Base-by-base conservation (phyloP, 2,329 filamentous ascomycete species). In the Leptographium radiaticola region DNA sequence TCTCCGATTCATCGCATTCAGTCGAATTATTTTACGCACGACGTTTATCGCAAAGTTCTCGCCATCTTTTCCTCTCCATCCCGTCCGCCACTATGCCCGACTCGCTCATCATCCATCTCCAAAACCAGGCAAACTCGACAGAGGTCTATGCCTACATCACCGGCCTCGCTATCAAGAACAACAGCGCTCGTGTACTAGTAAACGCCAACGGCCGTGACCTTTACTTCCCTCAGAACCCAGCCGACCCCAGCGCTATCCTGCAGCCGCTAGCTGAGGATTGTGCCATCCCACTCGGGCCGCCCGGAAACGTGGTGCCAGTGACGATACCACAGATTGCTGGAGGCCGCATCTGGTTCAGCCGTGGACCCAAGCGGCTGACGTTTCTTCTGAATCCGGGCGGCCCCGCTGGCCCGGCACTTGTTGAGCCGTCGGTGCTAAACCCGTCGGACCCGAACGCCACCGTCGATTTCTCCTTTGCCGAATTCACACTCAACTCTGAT, bases 341-440 rank as follows among this genome's bases (percentile, higher is more conserved):
- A 18, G 81, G 75, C 1, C 71, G 82, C 52, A 75, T 86, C 62
- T 86, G 80, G 77, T 79, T 85, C 62, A 75, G 74, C 34, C 71
- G 77, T 51, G 75, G 73, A 57, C 73, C 74, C 55, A 62, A 64
- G 11, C 72, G 70, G 36, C 70, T 85, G 36, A 79, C 72, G 0
- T 86, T 86, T 64, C 67, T 79, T 10, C 68, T 86, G 34, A 86
- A 86, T 61, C 81, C 80, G 0, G 15, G 44, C 46, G 44, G 20
- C 30, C 48, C 49, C 33, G 38, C 31, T 11, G 80, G 80, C 1
- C 79, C 81, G 0, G 80, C 77, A 0, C 71, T 86, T 4, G 81
- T 86, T 46, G 82, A 85, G 64, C 83, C 83, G 1, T 83, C 79
- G 6, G 77, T 83, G n/a, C 75, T 79, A 12, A 86, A 86, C 62